Conservation (phyloP, 73 alveolate genomes). For the Effrenium voratum region DNA sequence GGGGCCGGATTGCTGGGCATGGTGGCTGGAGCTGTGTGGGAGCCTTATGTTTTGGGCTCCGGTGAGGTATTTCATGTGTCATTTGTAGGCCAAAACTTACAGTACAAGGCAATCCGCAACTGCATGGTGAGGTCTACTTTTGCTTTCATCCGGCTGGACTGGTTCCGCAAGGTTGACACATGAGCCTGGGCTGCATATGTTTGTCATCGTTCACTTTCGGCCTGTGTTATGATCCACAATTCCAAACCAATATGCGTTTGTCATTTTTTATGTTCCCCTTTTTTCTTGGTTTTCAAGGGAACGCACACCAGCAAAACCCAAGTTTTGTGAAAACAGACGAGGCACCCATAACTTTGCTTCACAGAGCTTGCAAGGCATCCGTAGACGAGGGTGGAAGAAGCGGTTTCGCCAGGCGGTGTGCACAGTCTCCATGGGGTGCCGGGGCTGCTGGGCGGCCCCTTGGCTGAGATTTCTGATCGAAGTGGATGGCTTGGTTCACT, state of each 20-base stretch:
- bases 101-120: not conserved
- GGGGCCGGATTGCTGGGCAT: conserved; percentile 37
- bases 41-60: too few relatives aligned
- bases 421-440: conserved; percentile 51
- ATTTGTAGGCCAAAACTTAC: not conserved
- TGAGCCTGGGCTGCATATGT: not conserved
- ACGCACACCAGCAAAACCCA: too few relatives aligned
- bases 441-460: conserved; percentile 41
- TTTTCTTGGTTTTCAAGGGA: too few relatives aligned
- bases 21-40: conserved; percentile 40
- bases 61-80: not conserved
- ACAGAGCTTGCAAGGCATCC: not conserved
- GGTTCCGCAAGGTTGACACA: not conserved
- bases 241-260: too few relatives aligned
- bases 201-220: not conserved
- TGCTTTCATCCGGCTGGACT: not conserved
- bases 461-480: not conserved
- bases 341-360: too few relatives aligned
- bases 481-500: too few relatives aligned
- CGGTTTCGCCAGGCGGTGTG: conserved; percentile 9
- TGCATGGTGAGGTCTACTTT: conserved; percentile 18
- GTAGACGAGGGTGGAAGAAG: not conserved
- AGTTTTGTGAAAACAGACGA: too few relatives aligned
- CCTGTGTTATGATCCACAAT: not conserved
- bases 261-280: too few relatives aligned